Evolutionary conservation across 139 green algal genomes (phyloP).

Genomic region (Tetradesmus lagerheimii): DNA sequence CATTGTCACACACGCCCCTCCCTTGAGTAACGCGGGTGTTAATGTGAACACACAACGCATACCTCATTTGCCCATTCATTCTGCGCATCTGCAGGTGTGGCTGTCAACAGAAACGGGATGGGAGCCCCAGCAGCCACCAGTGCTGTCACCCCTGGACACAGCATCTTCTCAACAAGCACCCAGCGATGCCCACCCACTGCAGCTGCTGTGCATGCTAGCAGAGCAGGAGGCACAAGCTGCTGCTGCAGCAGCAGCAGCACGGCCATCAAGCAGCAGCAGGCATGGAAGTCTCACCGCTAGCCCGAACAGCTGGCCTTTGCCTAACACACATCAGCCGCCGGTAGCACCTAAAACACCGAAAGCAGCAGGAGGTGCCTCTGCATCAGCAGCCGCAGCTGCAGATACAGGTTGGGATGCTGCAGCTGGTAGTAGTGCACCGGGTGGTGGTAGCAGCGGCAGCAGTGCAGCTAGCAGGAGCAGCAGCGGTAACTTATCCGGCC

Average conservation of each 20-base stretch:
- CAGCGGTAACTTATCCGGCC: slow-evolving; percentile 25
- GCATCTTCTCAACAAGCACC: neutral
- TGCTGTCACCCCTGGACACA: neutral
- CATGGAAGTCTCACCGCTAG: neutral
- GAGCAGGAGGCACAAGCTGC: neutral
- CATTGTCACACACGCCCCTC: too few species aligned
- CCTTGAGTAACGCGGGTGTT: too few species aligned
- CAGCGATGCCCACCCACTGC: neutral
- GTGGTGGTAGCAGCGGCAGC: neutral
- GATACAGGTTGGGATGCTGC: too few species aligned
- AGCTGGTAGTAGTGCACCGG: neutral
- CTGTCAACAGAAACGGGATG: slow-evolving; percentile 26
- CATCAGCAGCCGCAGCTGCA: neutral
- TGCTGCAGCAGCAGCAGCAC: neutral
- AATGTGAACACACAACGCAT: too few species aligned
- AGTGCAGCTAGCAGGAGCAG: slow-evolving; percentile 1
- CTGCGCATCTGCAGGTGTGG: slow-evolving; percentile 33
- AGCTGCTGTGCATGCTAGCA: neutral
- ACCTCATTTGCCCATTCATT: too few species aligned
- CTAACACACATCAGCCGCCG: neutral
- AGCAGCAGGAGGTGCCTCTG: neutral
- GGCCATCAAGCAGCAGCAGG: neutral
- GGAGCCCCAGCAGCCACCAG: slow-evolving; percentile 13
- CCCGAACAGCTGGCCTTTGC: neutral
- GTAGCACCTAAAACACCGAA: neutral